phyloP scores from a whole-genome alignment of 2,329 filamentous ascomycete species.

The Phialophora chinensis region DNA sequence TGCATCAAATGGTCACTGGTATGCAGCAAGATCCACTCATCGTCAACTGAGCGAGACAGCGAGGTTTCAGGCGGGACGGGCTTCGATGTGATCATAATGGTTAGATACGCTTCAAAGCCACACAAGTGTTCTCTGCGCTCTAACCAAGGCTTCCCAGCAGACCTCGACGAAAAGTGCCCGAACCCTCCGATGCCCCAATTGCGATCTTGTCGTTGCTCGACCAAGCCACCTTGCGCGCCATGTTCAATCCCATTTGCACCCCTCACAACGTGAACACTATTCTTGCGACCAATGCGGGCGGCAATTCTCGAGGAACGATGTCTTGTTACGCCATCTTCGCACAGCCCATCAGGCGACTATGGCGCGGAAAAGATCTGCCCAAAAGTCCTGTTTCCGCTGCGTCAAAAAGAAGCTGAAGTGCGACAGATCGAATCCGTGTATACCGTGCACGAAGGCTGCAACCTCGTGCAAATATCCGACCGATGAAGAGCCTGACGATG shows the following conservation, averaged over 20 bases:
- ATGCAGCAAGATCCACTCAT: background rate
- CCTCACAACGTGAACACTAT: conserved; percentile 31
- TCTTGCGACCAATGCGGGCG: conserved; percentile 31
- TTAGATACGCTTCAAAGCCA: background rate
- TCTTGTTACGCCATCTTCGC: conserved; percentile 32
- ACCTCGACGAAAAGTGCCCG: conserved; percentile 23
- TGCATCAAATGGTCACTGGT: background rate
- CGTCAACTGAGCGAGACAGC: background rate
- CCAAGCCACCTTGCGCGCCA: conserved; percentile 35
- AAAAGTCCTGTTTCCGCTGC: conserved; percentile 35
- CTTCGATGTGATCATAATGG: background rate
- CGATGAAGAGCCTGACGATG: conserved; percentile 10
- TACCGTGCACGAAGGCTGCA: conserved; percentile 22
- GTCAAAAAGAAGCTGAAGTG: conserved; percentile 36
- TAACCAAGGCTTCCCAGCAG: conserved; percentile 14
- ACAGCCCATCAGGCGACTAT: conserved; percentile 31
- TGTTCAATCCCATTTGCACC: conserved; percentile 33
- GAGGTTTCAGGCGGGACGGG: background rate
- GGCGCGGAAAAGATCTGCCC: conserved; percentile 25
- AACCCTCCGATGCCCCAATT: conserved; percentile 31
- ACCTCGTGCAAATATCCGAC: conserved; percentile 28
- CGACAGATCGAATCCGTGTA: conserved; percentile 27
- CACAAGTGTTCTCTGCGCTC: background rate
- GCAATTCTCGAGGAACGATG: conserved; percentile 34
- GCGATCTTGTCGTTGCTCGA: conserved; percentile 30